Evolutionary conservation across 2,329 filamentous ascomycete genomes (phyloP).

Genomic region (Pleurostoma richardsiae): DNA sequence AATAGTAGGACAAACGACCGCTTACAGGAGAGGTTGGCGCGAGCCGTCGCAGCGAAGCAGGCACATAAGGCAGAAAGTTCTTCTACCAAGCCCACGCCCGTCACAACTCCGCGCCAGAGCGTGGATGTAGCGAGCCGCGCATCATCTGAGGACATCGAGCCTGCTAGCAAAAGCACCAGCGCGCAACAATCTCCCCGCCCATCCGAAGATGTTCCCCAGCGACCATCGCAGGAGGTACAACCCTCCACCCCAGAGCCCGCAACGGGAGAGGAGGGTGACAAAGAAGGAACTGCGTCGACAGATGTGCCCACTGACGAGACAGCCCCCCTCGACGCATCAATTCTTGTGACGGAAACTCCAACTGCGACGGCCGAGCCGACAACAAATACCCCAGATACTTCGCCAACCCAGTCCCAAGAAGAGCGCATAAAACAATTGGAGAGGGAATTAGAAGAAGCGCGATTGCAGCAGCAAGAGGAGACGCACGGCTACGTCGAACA

Average conservation of each 20-base stretch:
- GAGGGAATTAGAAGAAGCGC: conserved; percentile 27
- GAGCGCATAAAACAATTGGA: conserved; percentile 30
- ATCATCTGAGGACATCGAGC: neutral
- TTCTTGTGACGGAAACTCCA: too few species aligned
- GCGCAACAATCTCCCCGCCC: neutral
- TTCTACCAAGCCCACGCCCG: conserved; percentile 33
- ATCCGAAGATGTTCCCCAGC: conserved; percentile 7
- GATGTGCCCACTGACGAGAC: too few species aligned
- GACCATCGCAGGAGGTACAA: too few species aligned
- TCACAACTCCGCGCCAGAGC: conserved; percentile 35
- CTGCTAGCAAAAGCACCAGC: neutral
- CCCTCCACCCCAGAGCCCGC: too few species aligned
- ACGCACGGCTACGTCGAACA: conserved; percentile 78
- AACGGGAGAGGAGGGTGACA: too few species aligned
- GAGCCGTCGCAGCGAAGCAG: conserved; percentile 71
- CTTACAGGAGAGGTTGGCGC: conserved; percentile 83
- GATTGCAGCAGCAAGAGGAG: conserved; percentile 69
- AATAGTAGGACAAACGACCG: conserved; percentile 67
- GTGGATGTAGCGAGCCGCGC: conserved; percentile 24
- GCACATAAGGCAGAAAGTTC: conserved; percentile 38
- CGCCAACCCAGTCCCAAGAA: conserved; percentile 19
- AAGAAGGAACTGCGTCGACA: too few species aligned
- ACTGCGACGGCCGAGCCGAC: too few species aligned
- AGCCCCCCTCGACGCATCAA: too few species aligned
- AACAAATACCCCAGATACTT: too few species aligned